Evolutionary conservation across 192 early-diverging fungal genomes (phyloP), one percentile per base, ranked within the genome.

Genomic region (Backusella westeae): DNA sequence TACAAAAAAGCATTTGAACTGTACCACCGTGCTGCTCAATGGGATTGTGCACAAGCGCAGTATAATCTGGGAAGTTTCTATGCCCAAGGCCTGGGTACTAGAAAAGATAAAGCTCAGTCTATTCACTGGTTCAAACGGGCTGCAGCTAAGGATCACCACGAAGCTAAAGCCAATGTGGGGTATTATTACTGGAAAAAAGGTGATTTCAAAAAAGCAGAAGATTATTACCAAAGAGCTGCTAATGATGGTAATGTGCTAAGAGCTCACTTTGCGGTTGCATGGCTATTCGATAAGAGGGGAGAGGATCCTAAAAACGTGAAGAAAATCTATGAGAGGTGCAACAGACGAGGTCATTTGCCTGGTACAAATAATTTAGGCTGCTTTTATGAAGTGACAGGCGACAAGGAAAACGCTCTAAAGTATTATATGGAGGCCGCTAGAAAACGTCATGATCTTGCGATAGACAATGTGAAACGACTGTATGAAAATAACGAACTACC

Each of bases 101-200:
- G 7, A 63, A 3, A 9, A 5, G 4, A 29, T 29, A 29, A 29
- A 0, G 0, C 0, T 1, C 0, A 10, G 0, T 23, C 56, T 29
- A 4, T 26, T 14, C 10, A 29, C 26, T 63, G 56, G 56, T 63
- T 63, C 26, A 0, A 63, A 5, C 56, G 10, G 12, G 56, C 56
- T 29, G 56, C 56, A 9, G 23, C 10, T 12, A 9, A 29, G 0
- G 12, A 23, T 63, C 56, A 63, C 8, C 56, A 63, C n/a, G 56
- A 63, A 63, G 56, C 56, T 29, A 2, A 63, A 10, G 56, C 56
- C 14, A 26, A 63, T 14, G 4, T 4, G 23, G 56, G 56, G 10
- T 63, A 63, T 63, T 10, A 4, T 9, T 63, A 63, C 9, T 63
- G 23, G 23, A 59, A 26, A 26, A 2, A 59, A 12, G 10, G 3